Evolutionary conservation across 345 rosid genomes (phyloP), one percentile per base, ranked within the genome.

Genomic region (Pseudoturritis turrita): DNA sequence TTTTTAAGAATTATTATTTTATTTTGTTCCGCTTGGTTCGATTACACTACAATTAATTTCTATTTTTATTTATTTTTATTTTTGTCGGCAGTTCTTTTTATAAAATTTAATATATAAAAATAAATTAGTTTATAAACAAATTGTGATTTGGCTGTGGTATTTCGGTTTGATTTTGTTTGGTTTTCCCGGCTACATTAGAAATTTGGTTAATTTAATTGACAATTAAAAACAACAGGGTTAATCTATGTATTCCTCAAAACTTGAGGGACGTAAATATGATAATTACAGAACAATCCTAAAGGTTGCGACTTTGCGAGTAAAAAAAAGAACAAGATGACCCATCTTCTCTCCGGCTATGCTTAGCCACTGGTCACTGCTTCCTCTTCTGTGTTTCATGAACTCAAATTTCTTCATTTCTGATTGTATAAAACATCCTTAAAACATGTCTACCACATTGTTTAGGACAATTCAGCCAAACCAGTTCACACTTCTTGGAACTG

Each of bases 381-480:
- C 23, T 45, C 50, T 45, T 58, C 63, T 9, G 4, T 63, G 68
- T 63, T 5, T 45, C 55, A 46, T 69, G 65, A 44, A 17, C 49
- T 13, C 60, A 8, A 13, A 40, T 41, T 17, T 3, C 65, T 44
- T 17, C 39, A 62, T 52, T 28, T 10, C 69, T 19, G 19, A 62
- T 62, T 26, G 3, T 10, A 31, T 14, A 19, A 43, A 50, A 1
- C 58, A 50, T 49, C 12, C 37, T 36, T 17, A 1, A 3, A 14
- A 52, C 14, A 93, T 90, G 98, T 88, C 89, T 65, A 90, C 81
- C 43, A 56, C 81, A 41, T 61, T 94, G 58, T 72, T 85, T 6
- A 88, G 83, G 73, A 82, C 81, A 51, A 52, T 91, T 57, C 97
- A 81, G 55, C 51, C 77, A 49, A 78, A 77, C 69, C 82, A 90